Conservation (phyloP, 2,329 filamentous ascomycete species). For the Colletotrichum gigasporum region DNA sequence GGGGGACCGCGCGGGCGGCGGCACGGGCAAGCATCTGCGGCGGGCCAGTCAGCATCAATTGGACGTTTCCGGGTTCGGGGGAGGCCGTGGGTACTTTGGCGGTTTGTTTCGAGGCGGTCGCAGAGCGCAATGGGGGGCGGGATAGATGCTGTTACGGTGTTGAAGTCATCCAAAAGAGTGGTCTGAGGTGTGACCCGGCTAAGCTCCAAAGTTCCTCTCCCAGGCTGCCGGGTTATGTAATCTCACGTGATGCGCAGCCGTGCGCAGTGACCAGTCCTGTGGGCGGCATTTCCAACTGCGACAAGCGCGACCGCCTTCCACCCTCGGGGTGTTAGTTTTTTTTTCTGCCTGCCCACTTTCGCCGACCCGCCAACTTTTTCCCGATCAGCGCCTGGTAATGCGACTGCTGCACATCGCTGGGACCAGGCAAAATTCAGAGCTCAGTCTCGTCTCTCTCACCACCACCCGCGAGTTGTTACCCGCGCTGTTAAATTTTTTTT, state of each 20-base stretch:
- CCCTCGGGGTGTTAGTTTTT: background rate
- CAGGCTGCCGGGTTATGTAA: slow-evolving; percentile 8
- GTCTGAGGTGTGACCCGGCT: slow-evolving; percentile 29
- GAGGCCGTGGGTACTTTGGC: slow-evolving; percentile 15
- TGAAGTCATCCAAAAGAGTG: slow-evolving; percentile 30
- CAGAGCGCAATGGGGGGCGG: slow-evolving; percentile 22
- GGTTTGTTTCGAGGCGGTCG: slow-evolving; percentile 16
- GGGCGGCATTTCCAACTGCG: slow-evolving; percentile 1
- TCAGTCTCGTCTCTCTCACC: background rate
- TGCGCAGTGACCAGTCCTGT: background rate
- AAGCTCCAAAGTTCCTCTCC: slow-evolving; percentile 26
- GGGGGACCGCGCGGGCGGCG: slow-evolving; percentile 65
- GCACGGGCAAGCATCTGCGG: slow-evolving; percentile 84
- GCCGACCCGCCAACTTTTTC: slow-evolving; percentile 15
- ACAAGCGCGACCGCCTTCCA: slow-evolving; percentile 16
- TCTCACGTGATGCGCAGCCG: slow-evolving; percentile 3
- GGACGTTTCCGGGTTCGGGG: background rate
- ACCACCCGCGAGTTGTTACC: background rate
- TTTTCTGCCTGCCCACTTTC: slow-evolving; percentile 11
- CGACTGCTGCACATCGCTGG: slow-evolving; percentile 11
- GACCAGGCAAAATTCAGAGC: slow-evolving; percentile 15
- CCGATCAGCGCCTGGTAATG: background rate
- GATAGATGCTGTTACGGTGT: slow-evolving; percentile 22
- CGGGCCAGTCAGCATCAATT: slow-evolving; percentile 51
- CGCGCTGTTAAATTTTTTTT: background rate